Conservation (phyloP, 257 asterid species). For the Fraxinus excelsior region DNA sequence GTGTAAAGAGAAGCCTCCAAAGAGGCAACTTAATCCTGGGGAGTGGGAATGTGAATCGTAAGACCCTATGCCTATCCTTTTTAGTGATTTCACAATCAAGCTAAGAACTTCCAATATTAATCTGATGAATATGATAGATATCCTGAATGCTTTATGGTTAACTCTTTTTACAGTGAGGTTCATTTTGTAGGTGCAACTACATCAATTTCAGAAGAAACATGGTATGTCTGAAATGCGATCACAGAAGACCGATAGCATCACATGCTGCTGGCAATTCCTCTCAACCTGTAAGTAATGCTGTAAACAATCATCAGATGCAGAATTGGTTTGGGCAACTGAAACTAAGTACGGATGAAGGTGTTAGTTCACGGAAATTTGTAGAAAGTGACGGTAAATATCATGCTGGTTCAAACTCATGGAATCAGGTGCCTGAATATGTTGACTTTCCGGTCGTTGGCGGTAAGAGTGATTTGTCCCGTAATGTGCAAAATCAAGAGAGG, state of each 20-base stretch:
- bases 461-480: conserved; percentile 60
- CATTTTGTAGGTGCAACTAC: conserved; percentile 76
- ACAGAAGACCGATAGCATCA: conserved; percentile 65
- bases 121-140: not conserved
- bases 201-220: conserved; percentile 80
- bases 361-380: conserved; percentile 35
- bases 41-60: conserved; percentile 99
- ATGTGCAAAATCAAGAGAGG: conserved; percentile 44
- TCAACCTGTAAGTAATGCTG: conserved; percentile 28
- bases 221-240: conserved; percentile 92
- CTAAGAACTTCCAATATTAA: not conserved
- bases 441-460: conserved; percentile 85
- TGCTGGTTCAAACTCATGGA: conserved; percentile 28
- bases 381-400: conserved; percentile 36
- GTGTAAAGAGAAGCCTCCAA: conserved; percentile 85
- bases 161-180: not conserved
- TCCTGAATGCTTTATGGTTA: not conserved
- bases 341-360: conserved; percentile 24
- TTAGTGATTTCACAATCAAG: not conserved
- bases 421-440: conserved; percentile 29
- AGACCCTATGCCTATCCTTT: conserved; percentile 29
- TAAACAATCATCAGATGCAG: conserved; percentile 30
- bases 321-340: conserved; percentile 43
- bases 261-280: conserved; percentile 26
- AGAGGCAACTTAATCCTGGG: conserved; percentile 71